Percentiles rank a stretch among this genome's conserved stretches.
Evolutionary conservation across 352 stramenopile species (phyloP).

Genomic region (Phytopythium vexans): DNA sequence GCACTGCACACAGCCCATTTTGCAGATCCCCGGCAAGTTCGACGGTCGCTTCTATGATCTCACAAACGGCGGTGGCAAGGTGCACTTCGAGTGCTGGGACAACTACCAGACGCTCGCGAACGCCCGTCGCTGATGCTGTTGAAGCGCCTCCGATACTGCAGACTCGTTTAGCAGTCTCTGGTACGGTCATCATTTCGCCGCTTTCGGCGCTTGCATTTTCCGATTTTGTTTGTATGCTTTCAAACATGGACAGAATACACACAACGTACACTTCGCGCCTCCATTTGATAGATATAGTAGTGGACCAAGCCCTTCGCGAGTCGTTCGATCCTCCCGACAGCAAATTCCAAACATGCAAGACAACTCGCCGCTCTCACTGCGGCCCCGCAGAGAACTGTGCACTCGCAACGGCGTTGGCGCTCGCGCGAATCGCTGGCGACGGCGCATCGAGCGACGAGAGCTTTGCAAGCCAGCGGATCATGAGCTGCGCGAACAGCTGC

Average conservation of each 20-base stretch:
- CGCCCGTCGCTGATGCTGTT: constrained; percentile 3
- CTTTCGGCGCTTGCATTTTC: no score
- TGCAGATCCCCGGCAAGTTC: constrained; percentile 68
- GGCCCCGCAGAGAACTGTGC: background rate
- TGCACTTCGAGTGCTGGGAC: constrained; percentile 87
- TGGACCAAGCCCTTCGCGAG: no score
- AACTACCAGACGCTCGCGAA: constrained; percentile 52
- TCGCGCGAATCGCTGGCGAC: background rate
- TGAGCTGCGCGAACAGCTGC: constrained; percentile 52
- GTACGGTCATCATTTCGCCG: no score
- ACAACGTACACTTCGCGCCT: background rate
- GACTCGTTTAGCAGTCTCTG: no score
- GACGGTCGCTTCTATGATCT: constrained; percentile 86
- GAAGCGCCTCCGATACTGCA: background rate
- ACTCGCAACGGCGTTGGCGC: background rate
- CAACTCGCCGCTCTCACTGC: background rate
- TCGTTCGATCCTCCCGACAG: no score
- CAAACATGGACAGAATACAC: background rate
- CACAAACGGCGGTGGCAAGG: constrained; percentile 67
- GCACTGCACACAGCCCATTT: constrained; percentile 68
- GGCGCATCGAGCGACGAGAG: constrained; percentile 45
- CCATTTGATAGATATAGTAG: background rate
- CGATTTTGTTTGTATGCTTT: background rate
- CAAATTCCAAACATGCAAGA: no score
- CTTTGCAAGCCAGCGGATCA: constrained; percentile 60